Base-by-base conservation (phyloP, 371 early-diverging fungal species). In the Rhizopus stolonifer region DNA sequence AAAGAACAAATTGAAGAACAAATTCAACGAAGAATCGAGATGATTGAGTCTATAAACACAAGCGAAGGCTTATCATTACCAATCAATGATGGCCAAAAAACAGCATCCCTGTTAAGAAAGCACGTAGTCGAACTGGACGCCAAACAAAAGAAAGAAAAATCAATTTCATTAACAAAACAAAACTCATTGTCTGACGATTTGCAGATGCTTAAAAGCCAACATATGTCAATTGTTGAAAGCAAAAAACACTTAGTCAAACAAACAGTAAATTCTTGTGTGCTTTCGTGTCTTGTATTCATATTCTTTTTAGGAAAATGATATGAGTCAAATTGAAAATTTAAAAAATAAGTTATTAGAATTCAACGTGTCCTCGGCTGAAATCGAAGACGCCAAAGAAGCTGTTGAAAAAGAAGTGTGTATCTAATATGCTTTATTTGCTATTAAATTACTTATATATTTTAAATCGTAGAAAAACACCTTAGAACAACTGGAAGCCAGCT, bases 171-270 rank as follows among this genome's bases (percentile, higher is more conserved):
- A 51, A 17, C 46, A 10, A 13, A 29, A 13, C 64, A 64, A 43
- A 64, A 58, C 29, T 1, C 22, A 2, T 36, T 64, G 21, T 51
- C 57, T 6, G 64, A 64, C n/a, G 55, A 58, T 15, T 4, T 64
- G 0, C 59, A 64, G 19, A 6, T 55, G 6, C 40, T 64, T 1
- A 64, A 48, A 32, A 64, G 49, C 15, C 21, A 29, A 52, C 18
- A 32, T 11, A 40, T 58, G 25, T 54, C 59, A 0, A 54, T 58
- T 24, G 26, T 54, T 29, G 64, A 64, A 34, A 55, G 44, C 9
- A 54, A 52, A 21, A 64, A 64, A 18, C 42, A 51, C 17, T 39
- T 64, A 10, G 13, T 24, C 1, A 34, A 38, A 7, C 47, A 10
- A 0, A 61, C 56, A 26, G 56, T 58, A 52, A 58, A 10, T 4